phyloP scores from a whole-genome alignment of 768 basidiomycete genomes.

The Termitomyces sp. region DNA sequence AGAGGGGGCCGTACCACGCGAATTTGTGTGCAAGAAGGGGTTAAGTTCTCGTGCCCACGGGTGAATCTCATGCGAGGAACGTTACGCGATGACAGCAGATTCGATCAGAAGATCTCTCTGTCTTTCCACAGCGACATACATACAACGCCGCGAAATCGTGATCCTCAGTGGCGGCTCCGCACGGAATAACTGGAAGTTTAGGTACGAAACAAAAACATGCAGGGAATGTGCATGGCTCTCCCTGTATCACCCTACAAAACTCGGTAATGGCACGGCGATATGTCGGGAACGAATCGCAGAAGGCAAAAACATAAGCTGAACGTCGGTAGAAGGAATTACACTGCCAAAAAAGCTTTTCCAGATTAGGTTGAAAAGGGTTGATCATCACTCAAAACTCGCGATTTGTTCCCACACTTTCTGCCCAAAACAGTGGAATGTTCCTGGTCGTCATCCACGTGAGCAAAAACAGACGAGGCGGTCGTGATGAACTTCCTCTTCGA shows the following conservation, averaged over 20 bases:
- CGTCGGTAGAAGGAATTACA: conserved; percentile 9
- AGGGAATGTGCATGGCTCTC: not conserved
- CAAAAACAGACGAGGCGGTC: not conserved
- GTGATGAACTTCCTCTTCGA: not conserved
- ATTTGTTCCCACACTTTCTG: conserved; percentile 22
- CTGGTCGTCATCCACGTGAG: conserved; percentile 27
- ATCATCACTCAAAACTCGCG: conserved; percentile 7
- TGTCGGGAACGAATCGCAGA: conserved; percentile 15
- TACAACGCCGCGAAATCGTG: not conserved
- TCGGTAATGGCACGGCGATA: conserved; percentile 11
- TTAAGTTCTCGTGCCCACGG: conserved; percentile 38
- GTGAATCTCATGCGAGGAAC: conserved; percentile 22
- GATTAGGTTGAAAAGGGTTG: conserved; percentile 14
- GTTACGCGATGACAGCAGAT: conserved; percentile 26
- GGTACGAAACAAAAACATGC: not conserved
- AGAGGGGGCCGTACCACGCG: conserved; percentile 31
- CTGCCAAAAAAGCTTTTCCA: conserved; percentile 14
- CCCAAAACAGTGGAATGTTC: conserved; percentile 23
- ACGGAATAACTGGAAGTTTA: not conserved
- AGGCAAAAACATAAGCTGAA: conserved; percentile 14
- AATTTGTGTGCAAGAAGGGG: conserved; percentile 32
- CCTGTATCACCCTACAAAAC: too few relatives aligned
- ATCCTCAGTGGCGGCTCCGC: not conserved
- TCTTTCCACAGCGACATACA: conserved; percentile 1
- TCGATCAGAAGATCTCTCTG: conserved; percentile 31